Evolutionary conservation across 768 basidiomycete species (phyloP).

Genomic region (Lentinula sp.): DNA sequence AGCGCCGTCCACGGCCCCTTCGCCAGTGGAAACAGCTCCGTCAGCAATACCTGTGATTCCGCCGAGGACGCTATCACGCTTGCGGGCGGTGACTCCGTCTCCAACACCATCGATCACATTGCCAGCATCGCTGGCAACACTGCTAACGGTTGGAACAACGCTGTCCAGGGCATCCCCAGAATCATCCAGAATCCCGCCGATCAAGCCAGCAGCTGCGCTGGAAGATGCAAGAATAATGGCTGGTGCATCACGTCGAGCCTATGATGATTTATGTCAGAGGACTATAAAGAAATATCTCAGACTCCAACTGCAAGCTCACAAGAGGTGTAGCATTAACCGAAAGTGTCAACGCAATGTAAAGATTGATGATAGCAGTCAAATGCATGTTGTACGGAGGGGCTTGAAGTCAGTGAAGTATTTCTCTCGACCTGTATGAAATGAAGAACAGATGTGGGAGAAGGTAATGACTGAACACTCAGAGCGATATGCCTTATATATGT

Average conservation of each 20-base stretch:
- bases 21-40: no score
- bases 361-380: neutral
- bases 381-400: neutral
- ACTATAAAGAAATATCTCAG: neutral
- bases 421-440: neutral
- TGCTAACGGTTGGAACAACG: neutral
- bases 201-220: no score
- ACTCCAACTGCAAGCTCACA: neutral
- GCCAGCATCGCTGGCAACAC: neutral
- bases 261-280: neutral
- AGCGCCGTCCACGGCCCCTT: no score
- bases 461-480: neutral
- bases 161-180: neutral
- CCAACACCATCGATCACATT: neutral
- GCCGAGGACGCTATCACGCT: no score
- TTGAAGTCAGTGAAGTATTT: neutral
- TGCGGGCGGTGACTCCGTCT: no score
- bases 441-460: neutral
- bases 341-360: neutral
- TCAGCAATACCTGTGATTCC: no score
- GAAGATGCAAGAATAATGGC: neutral
- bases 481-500: neutral
- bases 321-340: neutral
- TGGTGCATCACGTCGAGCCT: neutral
- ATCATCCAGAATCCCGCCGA: no score